phyloP scores from a whole-genome alignment of 495 filamentous ascomycete genomes.

The Penicillium verhagenii region DNA sequence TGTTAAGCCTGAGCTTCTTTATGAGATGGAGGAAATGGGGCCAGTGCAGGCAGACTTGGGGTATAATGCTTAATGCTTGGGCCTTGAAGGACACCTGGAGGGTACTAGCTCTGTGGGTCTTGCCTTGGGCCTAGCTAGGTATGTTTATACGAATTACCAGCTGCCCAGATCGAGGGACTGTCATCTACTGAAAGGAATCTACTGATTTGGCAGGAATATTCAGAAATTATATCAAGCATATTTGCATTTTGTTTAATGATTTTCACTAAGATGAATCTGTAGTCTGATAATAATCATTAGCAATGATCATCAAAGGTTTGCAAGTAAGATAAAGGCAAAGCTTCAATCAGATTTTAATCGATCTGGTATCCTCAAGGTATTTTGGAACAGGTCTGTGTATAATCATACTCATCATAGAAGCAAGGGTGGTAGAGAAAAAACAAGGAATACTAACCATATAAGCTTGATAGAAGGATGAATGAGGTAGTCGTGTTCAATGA shows the following conservation, averaged over 20 bases:
- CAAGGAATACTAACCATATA: background rate
- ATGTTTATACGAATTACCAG: no score
- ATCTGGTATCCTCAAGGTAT: background rate
- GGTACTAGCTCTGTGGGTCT: no score
- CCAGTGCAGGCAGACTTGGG: constrained; percentile 22
- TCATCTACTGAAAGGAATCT: no score
- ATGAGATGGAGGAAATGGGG: constrained; percentile 34
- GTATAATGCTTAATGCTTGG: constrained; percentile 22
- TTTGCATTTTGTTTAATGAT: no score
- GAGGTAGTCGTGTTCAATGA: no score
- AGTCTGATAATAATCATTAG: background rate
- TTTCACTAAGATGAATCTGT: no score
- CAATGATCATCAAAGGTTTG: background rate
- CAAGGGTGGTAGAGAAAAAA: background rate
- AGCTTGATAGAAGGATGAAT: no score
- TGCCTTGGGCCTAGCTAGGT: no score
- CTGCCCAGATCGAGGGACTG: no score
- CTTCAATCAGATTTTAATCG: background rate
- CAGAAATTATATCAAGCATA: no score
- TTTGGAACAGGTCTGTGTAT: background rate
- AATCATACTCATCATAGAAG: constrained; percentile 11
- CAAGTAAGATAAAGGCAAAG: background rate
- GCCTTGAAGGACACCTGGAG: no score
- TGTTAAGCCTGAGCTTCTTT: constrained; percentile 39
- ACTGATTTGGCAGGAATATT: no score